Evolutionary conservation across 2,329 filamentous ascomycete genomes (phyloP).

Genomic region (Aureobasidium pullulans): DNA sequence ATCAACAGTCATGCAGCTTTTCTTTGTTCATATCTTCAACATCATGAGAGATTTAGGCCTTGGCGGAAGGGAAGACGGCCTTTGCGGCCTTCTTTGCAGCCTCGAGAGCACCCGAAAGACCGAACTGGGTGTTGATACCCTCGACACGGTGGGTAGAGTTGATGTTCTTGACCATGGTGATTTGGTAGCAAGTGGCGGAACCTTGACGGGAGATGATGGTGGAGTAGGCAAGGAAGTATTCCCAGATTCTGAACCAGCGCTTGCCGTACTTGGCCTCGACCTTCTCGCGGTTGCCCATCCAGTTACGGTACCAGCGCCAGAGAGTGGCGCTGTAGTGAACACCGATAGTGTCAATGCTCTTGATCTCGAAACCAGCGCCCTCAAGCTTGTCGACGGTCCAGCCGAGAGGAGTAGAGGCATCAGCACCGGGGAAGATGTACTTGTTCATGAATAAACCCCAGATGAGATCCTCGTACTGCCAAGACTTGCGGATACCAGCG

Average conservation of each 20-base stretch:
- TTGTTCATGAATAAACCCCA: constrained; percentile 99
- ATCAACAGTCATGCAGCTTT: background rate
- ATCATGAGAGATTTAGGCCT: constrained; percentile 12
- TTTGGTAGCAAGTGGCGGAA: constrained; percentile 78
- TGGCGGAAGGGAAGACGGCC: constrained; percentile 23
- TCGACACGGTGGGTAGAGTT: constrained; percentile 78
- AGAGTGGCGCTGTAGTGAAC: constrained; percentile 95
- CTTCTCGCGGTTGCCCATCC: constrained; percentile 89
- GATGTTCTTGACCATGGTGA: constrained; percentile 81
- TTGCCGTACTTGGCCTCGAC: constrained; percentile 91
- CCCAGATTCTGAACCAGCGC: constrained; percentile 94
- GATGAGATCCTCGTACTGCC: constrained; percentile 97
- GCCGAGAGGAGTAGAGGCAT: constrained; percentile 87
- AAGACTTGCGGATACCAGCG: constrained; percentile 83
- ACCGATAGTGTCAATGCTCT: constrained; percentile 84
- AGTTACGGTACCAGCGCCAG: constrained; percentile 98
- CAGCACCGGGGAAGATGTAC: constrained; percentile 95
- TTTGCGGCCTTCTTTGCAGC: constrained; percentile 35
- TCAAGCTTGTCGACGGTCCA: constrained; percentile 82
- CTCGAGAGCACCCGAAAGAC: constrained; percentile 58
- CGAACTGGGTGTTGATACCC: constrained; percentile 62
- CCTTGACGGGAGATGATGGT: constrained; percentile 81
- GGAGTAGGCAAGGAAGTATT: constrained; percentile 81
- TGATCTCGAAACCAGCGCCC: constrained; percentile 81
- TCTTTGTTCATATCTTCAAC: background rate